These are phyloP conservation scores for Argentina anserina DNA, from an alignment of 306 rosid genomes.

Conservation along the genomic window DNA sequence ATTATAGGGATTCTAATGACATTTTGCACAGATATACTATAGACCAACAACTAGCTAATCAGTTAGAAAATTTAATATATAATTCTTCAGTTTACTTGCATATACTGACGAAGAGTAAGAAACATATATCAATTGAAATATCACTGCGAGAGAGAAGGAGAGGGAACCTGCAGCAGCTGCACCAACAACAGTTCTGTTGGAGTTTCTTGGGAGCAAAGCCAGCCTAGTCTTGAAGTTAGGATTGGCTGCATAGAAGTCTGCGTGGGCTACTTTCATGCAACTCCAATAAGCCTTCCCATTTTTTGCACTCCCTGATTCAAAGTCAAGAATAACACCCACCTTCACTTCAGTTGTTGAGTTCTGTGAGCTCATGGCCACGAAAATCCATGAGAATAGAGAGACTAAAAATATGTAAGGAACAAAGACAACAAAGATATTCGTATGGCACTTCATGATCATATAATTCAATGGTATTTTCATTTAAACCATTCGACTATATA, in stretches of 20 bases:
- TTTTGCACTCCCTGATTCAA: slow-evolving; percentile 12
- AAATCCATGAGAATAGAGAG: not conserved
- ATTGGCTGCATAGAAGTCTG: not conserved
- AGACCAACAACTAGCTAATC: too few species aligned
- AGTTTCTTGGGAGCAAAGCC: not conserved
- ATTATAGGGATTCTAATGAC: too few species aligned
- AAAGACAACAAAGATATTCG: not conserved
- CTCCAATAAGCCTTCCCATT: not conserved
- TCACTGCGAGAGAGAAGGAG: too few species aligned
- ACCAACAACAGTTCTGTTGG: not conserved
- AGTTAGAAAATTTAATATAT: too few species aligned
- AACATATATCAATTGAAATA: too few species aligned
- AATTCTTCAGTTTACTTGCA: too few species aligned
- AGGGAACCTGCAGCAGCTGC: too few species aligned
- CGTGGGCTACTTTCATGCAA: not conserved
- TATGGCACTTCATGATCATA: too few species aligned
- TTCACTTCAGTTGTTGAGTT: slow-evolving; percentile 23
- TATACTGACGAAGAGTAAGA: too few species aligned
- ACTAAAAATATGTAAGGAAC: not conserved
- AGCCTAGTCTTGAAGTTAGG: not conserved
- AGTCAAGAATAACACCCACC: slow-evolving; percentile 38
- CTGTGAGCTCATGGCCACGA: not conserved
- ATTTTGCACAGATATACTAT: too few species aligned
- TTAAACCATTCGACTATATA: too few species aligned
- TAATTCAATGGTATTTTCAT: too few species aligned